These are phyloP conservation scores for Leccinellum albellum DNA, from an alignment of 768 basidiomycete genomes.

Conservation along the genomic window DNA sequence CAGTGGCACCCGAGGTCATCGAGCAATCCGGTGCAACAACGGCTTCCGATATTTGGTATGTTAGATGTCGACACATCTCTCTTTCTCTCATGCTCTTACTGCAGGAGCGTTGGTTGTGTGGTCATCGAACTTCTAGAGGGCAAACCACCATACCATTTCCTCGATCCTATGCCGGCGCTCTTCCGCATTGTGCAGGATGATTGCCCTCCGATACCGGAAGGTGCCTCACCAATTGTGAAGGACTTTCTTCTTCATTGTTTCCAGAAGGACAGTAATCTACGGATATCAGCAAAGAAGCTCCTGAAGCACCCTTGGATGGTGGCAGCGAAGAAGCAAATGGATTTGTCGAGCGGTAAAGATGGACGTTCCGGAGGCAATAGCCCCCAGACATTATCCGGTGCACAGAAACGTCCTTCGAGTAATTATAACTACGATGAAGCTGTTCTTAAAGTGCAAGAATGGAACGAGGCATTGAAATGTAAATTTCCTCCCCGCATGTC, in stretches of 20 bases:
- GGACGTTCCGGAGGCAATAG: constrained; percentile 28
- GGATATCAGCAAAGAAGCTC: constrained; percentile 91
- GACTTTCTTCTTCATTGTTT: constrained; percentile 98
- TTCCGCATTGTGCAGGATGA: constrained; percentile 99
- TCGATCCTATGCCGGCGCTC: constrained; percentile 97
- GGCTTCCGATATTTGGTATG: constrained; percentile 91
- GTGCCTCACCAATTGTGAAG: constrained; percentile 90
- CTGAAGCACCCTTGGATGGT: constrained; percentile 96
- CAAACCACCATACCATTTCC: constrained; percentile 91
- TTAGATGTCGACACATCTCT: constrained; percentile 1
- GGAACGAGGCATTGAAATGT: constrained; percentile 98
- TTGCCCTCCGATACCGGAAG: constrained; percentile 93
- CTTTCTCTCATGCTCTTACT: constrained; percentile 2
- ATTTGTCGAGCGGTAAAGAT: constrained; percentile 30
- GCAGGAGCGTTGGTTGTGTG: constrained; percentile 88
- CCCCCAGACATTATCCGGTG: constrained; percentile 34
- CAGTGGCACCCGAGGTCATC: constrained; percentile 98
- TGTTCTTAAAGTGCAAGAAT: constrained; percentile 93
- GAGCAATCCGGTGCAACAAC: constrained; percentile 97
- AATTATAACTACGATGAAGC: constrained; percentile 94
- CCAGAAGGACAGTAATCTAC: constrained; percentile 94
- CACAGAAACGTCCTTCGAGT: constrained; percentile 49
- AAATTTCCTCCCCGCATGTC: constrained; percentile 18
- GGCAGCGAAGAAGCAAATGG: constrained; percentile 73
- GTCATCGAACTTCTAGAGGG: constrained; percentile 90